phyloP scores from a whole-genome alignment of 1,139 yeast genomes.

The Saccharomyces hybrid region DNA sequence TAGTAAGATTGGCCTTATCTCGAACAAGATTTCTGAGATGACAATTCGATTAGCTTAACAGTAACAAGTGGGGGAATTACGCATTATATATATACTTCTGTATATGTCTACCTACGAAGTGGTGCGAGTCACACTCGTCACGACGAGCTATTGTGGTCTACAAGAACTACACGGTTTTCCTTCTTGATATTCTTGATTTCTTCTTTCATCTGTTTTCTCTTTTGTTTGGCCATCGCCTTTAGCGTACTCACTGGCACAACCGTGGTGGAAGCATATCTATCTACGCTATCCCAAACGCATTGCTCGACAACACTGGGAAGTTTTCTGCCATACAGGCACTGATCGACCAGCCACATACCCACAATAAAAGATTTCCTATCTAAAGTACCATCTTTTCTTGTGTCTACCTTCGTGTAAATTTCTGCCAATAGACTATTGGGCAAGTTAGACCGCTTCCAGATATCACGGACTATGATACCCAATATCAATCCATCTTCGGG shows the following conservation, averaged over 20 bases:
- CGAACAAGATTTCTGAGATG: too few relatives aligned
- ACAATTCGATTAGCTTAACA: background rate
- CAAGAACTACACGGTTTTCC: conserved; percentile 13
- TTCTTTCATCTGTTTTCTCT: conserved; percentile 28
- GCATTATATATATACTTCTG: background rate
- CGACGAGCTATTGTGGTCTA: conserved; percentile 5
- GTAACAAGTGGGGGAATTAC: background rate
- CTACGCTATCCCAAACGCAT: conserved; percentile 61
- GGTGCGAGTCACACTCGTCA: background rate
- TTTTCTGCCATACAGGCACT: conserved; percentile 85
- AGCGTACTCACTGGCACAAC: conserved; percentile 15
- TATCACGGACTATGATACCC: conserved; percentile 55
- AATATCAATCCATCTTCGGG: conserved; percentile 38
- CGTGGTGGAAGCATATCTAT: conserved; percentile 32
- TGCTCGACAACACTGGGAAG: conserved; percentile 58
- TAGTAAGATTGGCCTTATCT: background rate
- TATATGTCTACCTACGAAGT: background rate
- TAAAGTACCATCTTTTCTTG: conserved; percentile 65
- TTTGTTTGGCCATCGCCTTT: conserved; percentile 19
- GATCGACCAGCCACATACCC: conserved; percentile 95
- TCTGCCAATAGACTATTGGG: conserved; percentile 53
- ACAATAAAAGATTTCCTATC: conserved; percentile 77
- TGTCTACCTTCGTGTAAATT: conserved; percentile 78
- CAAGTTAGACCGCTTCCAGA: conserved; percentile 74
- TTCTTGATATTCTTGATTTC: conserved; percentile 29